Base-by-base conservation (phyloP, 1,284 basidiomycete species). In the Trichosporon ovoides region DNA sequence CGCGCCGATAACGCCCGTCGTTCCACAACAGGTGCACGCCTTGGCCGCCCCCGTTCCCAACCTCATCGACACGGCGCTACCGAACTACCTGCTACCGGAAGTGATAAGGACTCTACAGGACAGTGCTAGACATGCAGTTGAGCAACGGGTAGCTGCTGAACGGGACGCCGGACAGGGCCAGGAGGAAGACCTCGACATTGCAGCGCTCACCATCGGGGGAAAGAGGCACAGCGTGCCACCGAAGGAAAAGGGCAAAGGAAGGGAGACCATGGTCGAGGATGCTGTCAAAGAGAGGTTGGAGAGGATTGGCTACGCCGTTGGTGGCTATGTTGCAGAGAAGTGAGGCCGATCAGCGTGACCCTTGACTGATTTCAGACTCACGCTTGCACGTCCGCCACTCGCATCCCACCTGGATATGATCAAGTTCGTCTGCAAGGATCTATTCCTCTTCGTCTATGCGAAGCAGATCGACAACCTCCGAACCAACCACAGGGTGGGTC, bases 391-490 rank as follows among this genome's bases (percentile, higher is more conserved):
- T 61, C 80, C 85, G 33, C 81, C 89, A 46, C 88, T 95, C 64
- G 77, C 83, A 0, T 87, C 93, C 66, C 89, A 91, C 2, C 81
- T 97, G 10, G 93, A 97, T 66, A 86, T 85, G 14, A 87, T 97
- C 78, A 97, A 97, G 75, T 96, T 96, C 70, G 83, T 97, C 61
- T 97, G 93, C 80, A 97, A 97, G 73, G 93, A 97, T 62, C 79
- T 96, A n/a, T 76, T 76, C 65, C 60, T 75, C 7, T 68, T 69
- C 62, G 68, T 77, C 28, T 75, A 76, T 53, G 68, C 72, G 20
- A 94, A 95, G 71, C 94, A 96, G 74, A 91, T 96, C 1, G 93
- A 97, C 72, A 96, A 96, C 72, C 79, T 97, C 50, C 83, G 93
- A 49, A 97, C 93, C 10, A 97, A 97, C 74, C 93, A 96, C 76